These are phyloP conservation scores for Phytopythium oedochilum DNA, from an alignment of 352 stramenopile species.

Conservation along the genomic window DNA sequence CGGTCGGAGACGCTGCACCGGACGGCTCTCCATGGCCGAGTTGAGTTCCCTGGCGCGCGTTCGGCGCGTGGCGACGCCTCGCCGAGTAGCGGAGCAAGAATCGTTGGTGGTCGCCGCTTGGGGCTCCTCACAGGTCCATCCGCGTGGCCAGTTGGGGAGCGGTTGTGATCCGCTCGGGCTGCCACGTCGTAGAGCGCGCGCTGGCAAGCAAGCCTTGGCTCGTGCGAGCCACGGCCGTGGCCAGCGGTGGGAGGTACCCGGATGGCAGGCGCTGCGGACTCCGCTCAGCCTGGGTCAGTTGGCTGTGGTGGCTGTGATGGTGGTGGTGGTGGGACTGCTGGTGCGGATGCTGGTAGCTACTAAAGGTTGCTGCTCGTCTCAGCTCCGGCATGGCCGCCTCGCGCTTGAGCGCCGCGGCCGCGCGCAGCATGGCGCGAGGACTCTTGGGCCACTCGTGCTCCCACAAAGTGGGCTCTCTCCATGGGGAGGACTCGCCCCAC, in stretches of 20 bases:
- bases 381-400: conserved; percentile 10
- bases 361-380: conserved; percentile 1
- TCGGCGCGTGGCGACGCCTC: neutral
- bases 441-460: conserved; percentile 22
- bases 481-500: neutral
- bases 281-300: neutral
- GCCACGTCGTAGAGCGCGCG: conserved; percentile 18
- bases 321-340: neutral
- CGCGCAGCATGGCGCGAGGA: conserved; percentile 34
- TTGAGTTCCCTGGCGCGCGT: neutral
- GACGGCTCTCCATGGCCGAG: too few species aligned
- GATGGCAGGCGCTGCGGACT: conserved; percentile 7
- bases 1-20: too few species aligned
- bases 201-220: conserved; percentile 21
- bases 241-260: conserved; percentile 26
- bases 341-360: neutral
- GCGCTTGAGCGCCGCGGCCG: conserved; percentile 23
- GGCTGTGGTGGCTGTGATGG: neutral
- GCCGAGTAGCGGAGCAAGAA: too few species aligned
- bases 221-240: conserved; percentile 26
- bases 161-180: conserved; percentile 11
- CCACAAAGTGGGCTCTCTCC: conserved; percentile 7
- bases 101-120: neutral
- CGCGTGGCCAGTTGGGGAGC: neutral
- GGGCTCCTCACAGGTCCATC: conserved; percentile 3